Evolutionary conservation across 2,329 filamentous ascomycete genomes (phyloP).

Genomic region (Aureobasidium sp.): DNA sequence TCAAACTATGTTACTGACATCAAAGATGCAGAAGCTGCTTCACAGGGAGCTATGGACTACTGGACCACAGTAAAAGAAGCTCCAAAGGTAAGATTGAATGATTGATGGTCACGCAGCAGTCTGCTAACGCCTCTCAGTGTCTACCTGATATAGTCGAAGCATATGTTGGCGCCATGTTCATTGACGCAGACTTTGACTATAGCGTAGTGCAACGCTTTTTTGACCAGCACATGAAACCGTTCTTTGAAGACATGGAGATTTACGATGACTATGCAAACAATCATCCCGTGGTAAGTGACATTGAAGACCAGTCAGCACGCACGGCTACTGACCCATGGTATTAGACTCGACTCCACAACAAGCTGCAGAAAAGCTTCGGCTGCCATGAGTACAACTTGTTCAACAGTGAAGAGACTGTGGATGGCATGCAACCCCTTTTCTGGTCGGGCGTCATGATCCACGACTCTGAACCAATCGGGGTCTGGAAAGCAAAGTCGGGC

Average conservation of each 20-base stretch:
- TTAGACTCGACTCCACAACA: constrained; percentile 57
- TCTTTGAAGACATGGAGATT: constrained; percentile 76
- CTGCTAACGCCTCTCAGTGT: constrained; percentile 30
- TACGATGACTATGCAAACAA: constrained; percentile 84
- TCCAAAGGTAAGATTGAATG: constrained; percentile 47
- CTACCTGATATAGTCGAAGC: constrained; percentile 85
- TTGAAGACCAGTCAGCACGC: background rate
- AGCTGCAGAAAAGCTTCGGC: constrained; percentile 57
- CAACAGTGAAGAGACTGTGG: constrained; percentile 45
- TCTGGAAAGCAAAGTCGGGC: constrained; percentile 49
- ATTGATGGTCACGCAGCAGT: background rate
- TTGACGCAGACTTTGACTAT: constrained; percentile 79
- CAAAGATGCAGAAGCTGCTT: constrained; percentile 43
- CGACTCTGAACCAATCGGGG: constrained; percentile 53
- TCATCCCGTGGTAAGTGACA: constrained; percentile 57
- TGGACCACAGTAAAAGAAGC: constrained; percentile 60
- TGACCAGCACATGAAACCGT: constrained; percentile 62
- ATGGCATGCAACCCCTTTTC: constrained; percentile 42
- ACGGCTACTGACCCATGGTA: constrained; percentile 19
- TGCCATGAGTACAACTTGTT: constrained; percentile 58
- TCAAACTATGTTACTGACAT: constrained; percentile 53
- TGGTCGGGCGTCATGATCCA: constrained; percentile 74
- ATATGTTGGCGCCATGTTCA: constrained; percentile 82
- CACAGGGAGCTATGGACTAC: constrained; percentile 54
- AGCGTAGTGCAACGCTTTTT: constrained; percentile 70